These are phyloP conservation scores for Eucalyptus albens DNA, from an alignment of 345 rosid species.

Conservation along the genomic window DNA sequence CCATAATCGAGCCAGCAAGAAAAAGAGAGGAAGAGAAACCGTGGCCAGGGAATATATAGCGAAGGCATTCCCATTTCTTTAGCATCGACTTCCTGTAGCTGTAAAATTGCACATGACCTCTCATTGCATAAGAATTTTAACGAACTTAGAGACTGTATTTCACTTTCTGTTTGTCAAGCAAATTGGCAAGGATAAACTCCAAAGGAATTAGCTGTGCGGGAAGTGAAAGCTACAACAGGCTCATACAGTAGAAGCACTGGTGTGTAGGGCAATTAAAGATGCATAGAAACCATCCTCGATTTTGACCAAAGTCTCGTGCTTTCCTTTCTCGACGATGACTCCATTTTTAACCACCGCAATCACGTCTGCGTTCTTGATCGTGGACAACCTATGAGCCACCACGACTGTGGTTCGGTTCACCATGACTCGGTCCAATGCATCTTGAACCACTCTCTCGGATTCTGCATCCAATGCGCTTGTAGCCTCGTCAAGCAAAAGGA, in stretches of 20 bases:
- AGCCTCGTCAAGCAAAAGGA: conserved; percentile 48
- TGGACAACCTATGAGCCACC: conserved; percentile 45
- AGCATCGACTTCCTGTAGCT: background rate
- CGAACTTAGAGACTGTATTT: background rate
- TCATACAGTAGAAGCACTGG: conserved; percentile 8
- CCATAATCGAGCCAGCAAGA: background rate
- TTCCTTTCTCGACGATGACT: conserved; percentile 47
- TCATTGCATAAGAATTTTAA: background rate
- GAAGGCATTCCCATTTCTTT: background rate
- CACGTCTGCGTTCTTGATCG: conserved; percentile 45
- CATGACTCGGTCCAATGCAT: conserved; percentile 36
- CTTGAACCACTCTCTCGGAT: conserved; percentile 42
- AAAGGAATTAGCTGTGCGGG: background rate
- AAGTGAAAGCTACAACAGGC: background rate
- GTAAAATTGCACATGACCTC: background rate
- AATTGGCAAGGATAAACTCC: background rate
- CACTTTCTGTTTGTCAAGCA: background rate
- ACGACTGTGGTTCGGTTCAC: conserved; percentile 31
- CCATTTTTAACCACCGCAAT: conserved; percentile 51
- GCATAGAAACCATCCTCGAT: conserved; percentile 33
- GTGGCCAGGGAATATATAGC: background rate
- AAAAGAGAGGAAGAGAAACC: background rate
- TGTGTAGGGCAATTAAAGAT: conserved; percentile 33
- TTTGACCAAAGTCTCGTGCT: conserved; percentile 30
- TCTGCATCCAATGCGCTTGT: conserved; percentile 56